Evolutionary conservation across 169 alveolate genomes (phyloP), one percentile per base, ranked within the genome.

Genomic region (Ichthyophthirius multifiliis): DNA sequence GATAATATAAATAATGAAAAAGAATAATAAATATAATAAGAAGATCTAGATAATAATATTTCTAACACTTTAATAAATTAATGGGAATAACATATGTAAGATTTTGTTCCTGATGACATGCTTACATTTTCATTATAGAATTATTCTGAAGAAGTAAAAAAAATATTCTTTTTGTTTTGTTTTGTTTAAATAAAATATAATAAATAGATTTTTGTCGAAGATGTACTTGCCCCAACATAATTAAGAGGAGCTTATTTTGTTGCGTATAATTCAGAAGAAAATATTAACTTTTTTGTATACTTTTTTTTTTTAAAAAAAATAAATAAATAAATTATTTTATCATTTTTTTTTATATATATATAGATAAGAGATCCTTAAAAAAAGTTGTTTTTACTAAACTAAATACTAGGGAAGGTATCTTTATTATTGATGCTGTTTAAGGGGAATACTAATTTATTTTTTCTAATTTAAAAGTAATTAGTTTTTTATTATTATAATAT

Each of bases 31-130:
- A n/a, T n/a, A n/a, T n/a, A n/a, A n/a, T n/a, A n/a, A n/a, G n/a
- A n/a, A n/a, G n/a, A n/a, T n/a, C n/a, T n/a, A n/a, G n/a, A n/a
- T n/a, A n/a, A n/a, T n/a, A n/a, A n/a, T n/a, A n/a, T n/a, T n/a
- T n/a, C n/a, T n/a, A n/a, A n/a, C n/a, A n/a, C n/a, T n/a, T n/a
- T n/a, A n/a, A n/a, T n/a, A n/a, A n/a, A n/a, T n/a, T n/a, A 78
- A 39, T 78, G 84, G 84, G 79, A 78, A 44, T 27, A 55, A 18
- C n/a, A 44, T 62, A 78, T 78, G 84, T 35, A 63, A 64, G 84
- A 78, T 20, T 78, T 78, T 43, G 13, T 65, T 15, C 84, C 84
- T 13, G 84, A 78, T 78, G 84, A 78, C 31, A 65, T 78, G 84
- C 46, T 78, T 23, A 55, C 84, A 39, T 78, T 78, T 45, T 67